phyloP scores from a whole-genome alignment of 176 grass and related monocot genomes.

The Thalia dealbata region DNA sequence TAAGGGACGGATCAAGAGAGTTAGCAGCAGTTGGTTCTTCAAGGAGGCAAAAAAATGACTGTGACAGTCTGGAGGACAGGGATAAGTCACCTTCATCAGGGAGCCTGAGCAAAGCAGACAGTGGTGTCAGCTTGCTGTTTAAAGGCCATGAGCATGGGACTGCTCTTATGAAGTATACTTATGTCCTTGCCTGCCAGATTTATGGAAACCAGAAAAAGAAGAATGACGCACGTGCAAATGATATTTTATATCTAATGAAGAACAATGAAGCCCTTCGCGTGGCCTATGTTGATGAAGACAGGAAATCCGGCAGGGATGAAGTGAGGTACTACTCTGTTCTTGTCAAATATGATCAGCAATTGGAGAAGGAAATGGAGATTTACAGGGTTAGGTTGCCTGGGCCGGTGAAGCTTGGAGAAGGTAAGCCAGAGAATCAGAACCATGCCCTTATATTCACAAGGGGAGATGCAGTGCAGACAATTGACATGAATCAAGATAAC shows the following conservation, averaged over 20 bases:
- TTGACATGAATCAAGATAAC: constrained; percentile 99
- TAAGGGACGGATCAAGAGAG: constrained; percentile 61
- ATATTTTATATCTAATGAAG: constrained; percentile 85
- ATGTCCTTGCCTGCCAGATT: constrained; percentile 90
- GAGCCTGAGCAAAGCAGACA: constrained; percentile 52
- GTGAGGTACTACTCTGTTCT: constrained; percentile 79
- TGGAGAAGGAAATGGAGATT: constrained; percentile 75
- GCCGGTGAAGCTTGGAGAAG: constrained; percentile 78
- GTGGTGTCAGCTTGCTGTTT: constrained; percentile 62
- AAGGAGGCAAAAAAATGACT: constrained; percentile 50
- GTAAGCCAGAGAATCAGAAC: constrained; percentile 98
- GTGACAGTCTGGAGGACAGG: constrained; percentile 29
- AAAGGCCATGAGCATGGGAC: constrained; percentile 76
- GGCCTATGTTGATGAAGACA: constrained; percentile 96
- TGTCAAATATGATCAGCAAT: constrained; percentile 70
- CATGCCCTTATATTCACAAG: constrained; percentile 95
- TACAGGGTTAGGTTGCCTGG: constrained; percentile 87
- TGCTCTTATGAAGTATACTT: constrained; percentile 93
- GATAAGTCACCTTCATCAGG: constrained; percentile 29
- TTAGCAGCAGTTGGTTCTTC: constrained; percentile 62
- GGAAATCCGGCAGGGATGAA: constrained; percentile 23
- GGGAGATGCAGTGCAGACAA: constrained; percentile 84
- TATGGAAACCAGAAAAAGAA: constrained; percentile 76
- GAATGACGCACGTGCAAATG: constrained; percentile 68
- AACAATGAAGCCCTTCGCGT: constrained; percentile 82